These are phyloP conservation scores for Colletotrichum sp. DNA, from an alignment of 2,329 filamentous ascomycete genomes.

Conservation along the genomic window DNA sequence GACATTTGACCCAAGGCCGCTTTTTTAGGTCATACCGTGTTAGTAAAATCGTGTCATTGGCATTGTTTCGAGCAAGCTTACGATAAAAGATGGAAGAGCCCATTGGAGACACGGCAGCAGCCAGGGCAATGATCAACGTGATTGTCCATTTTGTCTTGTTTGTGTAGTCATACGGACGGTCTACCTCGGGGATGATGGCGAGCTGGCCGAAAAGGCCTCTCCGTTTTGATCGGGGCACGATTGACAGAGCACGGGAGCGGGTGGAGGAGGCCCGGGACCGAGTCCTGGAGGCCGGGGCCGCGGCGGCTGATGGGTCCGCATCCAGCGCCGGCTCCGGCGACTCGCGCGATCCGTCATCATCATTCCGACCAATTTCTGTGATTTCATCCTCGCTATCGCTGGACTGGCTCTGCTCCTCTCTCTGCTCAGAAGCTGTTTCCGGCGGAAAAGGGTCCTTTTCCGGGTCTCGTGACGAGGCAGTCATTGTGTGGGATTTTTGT, in stretches of 20 bases:
- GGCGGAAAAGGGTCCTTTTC: conserved; percentile 17
- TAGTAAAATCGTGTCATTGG: neutral
- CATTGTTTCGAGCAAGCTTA: conserved; percentile 46
- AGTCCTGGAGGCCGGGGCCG: conserved; percentile 19
- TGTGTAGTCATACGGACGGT: conserved; percentile 75
- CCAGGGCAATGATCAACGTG: conserved; percentile 77
- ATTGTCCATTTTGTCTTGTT: conserved; percentile 83
- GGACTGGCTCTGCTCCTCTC: conserved; percentile 4
- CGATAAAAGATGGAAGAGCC: conserved; percentile 86
- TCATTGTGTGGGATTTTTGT: neutral
- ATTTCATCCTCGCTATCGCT: conserved; percentile 16
- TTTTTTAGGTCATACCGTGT: conserved; percentile 35
- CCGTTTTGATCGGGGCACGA: conserved; percentile 55
- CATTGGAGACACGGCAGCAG: conserved; percentile 79
- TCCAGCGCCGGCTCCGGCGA: neutral
- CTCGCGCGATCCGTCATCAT: neutral
- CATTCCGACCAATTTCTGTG: neutral
- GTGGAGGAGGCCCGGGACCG: conserved; percentile 42
- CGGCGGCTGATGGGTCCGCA: neutral
- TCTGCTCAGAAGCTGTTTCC: neutral
- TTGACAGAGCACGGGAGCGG: conserved; percentile 38
- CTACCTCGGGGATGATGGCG: conserved; percentile 78
- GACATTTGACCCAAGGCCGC: conserved; percentile 72
- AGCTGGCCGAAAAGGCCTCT: conserved; percentile 77
- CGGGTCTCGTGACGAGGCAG: conserved; percentile 6